Percentiles rank a stretch among this genome's conserved stretches.
Evolutionary conservation across 2,329 filamentous ascomycete genomes (phyloP).

Genomic region (Periglandula ipomoeae): DNA sequence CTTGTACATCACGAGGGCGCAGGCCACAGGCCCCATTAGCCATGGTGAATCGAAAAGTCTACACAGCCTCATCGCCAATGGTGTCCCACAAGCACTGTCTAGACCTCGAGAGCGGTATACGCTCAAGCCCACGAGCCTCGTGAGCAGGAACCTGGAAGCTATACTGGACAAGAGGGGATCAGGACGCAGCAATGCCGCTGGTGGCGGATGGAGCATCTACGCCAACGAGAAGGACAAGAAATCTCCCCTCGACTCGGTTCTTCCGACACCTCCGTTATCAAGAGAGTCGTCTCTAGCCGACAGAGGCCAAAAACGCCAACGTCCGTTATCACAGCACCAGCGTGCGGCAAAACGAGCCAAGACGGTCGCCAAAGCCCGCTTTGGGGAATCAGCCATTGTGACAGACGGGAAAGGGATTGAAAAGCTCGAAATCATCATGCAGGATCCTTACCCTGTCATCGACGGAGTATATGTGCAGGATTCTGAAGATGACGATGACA

Average conservation of each 20-base stretch:
- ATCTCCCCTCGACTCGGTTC: slow-evolving; percentile 44
- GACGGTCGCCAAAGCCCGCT: slow-evolving; percentile 56
- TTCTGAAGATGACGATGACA: slow-evolving; percentile 17
- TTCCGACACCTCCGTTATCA: slow-evolving; percentile 39
- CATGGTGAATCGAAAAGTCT: slow-evolving; percentile 52
- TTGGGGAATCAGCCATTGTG: slow-evolving; percentile 50
- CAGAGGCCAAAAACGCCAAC: slow-evolving; percentile 19
- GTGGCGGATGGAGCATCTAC: slow-evolving; percentile 74
- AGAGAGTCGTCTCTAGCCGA: slow-evolving; percentile 19
- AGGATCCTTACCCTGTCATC: slow-evolving; percentile 43
- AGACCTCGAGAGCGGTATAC: slow-evolving; percentile 63
- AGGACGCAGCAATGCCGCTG: slow-evolving; percentile 60
- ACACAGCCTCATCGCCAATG: slow-evolving; percentile 63
- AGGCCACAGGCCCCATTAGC: slow-evolving; percentile 31
- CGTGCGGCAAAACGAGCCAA: slow-evolving; percentile 47
- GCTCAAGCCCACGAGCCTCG: slow-evolving; percentile 57
- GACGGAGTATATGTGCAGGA: slow-evolving; percentile 10
- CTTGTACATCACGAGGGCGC: slow-evolving; percentile 55
- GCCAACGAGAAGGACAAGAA: slow-evolving; percentile 49
- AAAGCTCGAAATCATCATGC: slow-evolving; percentile 48
- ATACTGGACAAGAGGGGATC: slow-evolving; percentile 61
- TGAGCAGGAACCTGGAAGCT: slow-evolving; percentile 61
- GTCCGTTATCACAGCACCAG: slow-evolving; percentile 18
- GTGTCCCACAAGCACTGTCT: slow-evolving; percentile 75
- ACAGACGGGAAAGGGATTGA: slow-evolving; percentile 54